These are phyloP conservation scores for Boletus barrowsii DNA, from an alignment of 768 basidiomycete species.

Conservation along the genomic window DNA sequence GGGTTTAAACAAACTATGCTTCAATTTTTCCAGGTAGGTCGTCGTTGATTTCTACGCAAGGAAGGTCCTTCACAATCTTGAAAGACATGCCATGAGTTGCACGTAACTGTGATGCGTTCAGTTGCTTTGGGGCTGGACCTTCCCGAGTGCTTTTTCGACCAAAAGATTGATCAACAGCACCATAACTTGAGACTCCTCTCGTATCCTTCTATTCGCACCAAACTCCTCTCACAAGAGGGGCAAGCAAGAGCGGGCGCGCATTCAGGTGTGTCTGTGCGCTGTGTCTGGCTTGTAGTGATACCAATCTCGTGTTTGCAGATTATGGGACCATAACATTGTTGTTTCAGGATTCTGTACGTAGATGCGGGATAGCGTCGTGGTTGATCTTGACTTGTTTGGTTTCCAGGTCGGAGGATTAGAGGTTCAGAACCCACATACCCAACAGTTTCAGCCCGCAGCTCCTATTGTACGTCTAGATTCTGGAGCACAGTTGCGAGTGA, in stretches of 20 bases:
- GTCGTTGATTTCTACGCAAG: background rate
- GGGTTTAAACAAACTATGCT: constrained; percentile 72
- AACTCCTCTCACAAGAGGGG: constrained; percentile 55
- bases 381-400: constrained; percentile 1
- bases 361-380: background rate
- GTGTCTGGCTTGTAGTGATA: background rate
- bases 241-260: constrained; percentile 83
- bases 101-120: constrained; percentile 76
- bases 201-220: constrained; percentile 72
- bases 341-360: constrained; percentile 68
- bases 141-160: constrained; percentile 71
- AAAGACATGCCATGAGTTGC: constrained; percentile 73
- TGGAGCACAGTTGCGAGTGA: background rate
- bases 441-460: constrained; percentile 63
- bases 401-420: constrained; percentile 75
- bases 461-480: constrained; percentile 58
- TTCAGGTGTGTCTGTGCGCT: constrained; percentile 44
- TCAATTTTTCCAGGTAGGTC: constrained; percentile 63
- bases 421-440: constrained; percentile 77
- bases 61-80: constrained; percentile 9
- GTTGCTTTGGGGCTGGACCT: constrained; percentile 79
- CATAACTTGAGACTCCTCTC: constrained; percentile 80
- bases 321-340: constrained; percentile 80
- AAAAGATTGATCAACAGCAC: constrained; percentile 68
- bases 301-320: constrained; percentile 38